Percentiles rank a stretch among this genome's conserved stretches.
These are phyloP conservation scores for Hygrocybe punicea DNA, from an alignment of 768 basidiomycete genomes.

Conservation along the genomic window DNA sequence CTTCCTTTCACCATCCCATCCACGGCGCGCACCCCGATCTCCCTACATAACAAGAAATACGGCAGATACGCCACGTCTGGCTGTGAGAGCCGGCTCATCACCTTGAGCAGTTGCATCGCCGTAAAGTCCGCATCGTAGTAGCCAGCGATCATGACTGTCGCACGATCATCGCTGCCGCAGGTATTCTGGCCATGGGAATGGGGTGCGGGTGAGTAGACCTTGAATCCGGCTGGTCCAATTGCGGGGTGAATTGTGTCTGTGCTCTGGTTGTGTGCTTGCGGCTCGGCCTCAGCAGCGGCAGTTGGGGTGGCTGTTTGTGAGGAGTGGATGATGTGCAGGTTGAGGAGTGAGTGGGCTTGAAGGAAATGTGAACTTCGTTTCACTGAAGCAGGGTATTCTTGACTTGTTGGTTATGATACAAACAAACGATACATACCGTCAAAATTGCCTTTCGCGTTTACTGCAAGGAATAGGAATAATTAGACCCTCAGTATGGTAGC, in stretches of 20 bases:
- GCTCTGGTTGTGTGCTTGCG: constrained; percentile 38
- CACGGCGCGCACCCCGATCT: constrained; percentile 78
- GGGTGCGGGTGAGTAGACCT: constrained; percentile 51
- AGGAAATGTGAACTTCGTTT: constrained; percentile 80
- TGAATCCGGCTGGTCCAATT: constrained; percentile 61
- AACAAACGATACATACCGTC: constrained; percentile 49
- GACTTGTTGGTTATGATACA: neutral
- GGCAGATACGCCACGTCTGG: constrained; percentile 60
- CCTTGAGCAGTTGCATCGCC: constrained; percentile 75
- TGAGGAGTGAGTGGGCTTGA: constrained; percentile 78
- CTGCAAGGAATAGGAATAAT: constrained; percentile 32
- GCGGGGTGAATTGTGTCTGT: constrained; percentile 47
- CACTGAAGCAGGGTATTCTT: constrained; percentile 41
- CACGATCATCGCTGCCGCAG: constrained; percentile 27
- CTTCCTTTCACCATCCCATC: constrained; percentile 82
- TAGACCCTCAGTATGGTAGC: neutral
- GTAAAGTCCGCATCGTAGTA: constrained; percentile 64
- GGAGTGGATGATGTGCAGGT: constrained; percentile 84
- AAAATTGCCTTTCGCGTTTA: constrained; percentile 68
- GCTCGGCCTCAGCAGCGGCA: constrained; percentile 28
- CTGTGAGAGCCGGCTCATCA: constrained; percentile 74
- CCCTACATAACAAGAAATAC: constrained; percentile 79
- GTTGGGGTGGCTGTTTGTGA: constrained; percentile 51
- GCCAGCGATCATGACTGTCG: constrained; percentile 38
- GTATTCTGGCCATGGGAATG: constrained; percentile 26